These are phyloP conservation scores for Rubia balearica DNA, from an alignment of 305 asterid species.

Conservation along the genomic window DNA sequence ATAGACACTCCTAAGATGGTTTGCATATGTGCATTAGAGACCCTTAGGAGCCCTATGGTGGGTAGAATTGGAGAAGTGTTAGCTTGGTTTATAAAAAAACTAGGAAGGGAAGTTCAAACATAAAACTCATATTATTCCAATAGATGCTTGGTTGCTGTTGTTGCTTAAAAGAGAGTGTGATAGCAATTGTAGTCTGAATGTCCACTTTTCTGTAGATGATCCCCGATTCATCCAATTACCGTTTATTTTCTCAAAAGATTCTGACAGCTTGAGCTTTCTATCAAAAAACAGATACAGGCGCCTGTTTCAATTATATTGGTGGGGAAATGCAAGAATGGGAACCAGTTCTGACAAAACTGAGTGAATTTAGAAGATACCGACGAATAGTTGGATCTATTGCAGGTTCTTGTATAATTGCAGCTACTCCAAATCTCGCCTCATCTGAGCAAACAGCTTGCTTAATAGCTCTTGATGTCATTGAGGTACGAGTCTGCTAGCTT, in stretches of 20 bases:
- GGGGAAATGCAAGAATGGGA: conserved; percentile 61
- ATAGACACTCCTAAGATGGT: background rate
- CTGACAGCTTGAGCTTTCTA: conserved; percentile 9
- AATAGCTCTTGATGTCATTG: conserved; percentile 63
- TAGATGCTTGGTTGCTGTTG: too few relatives aligned
- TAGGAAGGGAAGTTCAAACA: background rate
- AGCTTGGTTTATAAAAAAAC: background rate
- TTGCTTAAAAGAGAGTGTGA: background rate
- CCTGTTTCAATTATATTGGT: conserved; percentile 25
- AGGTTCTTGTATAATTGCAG: conserved; percentile 70
- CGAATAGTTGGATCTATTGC: conserved; percentile 79
- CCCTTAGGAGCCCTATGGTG: background rate
- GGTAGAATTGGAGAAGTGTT: background rate
- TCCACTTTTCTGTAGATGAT: background rate
- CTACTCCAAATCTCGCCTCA: conserved; percentile 78
- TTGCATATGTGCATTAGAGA: background rate
- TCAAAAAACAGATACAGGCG: conserved; percentile 21
- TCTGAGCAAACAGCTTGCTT: conserved; percentile 60
- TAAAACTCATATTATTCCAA: background rate
- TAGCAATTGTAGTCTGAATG: background rate
- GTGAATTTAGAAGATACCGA: conserved; percentile 64
- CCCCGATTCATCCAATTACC: background rate
- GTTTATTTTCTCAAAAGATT: background rate
- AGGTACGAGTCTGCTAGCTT: conserved; percentile 37
- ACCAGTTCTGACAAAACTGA: conserved; percentile 54